Base-by-base conservation (phyloP, 148 eudicot species). In the Limonium bicolor region DNA sequence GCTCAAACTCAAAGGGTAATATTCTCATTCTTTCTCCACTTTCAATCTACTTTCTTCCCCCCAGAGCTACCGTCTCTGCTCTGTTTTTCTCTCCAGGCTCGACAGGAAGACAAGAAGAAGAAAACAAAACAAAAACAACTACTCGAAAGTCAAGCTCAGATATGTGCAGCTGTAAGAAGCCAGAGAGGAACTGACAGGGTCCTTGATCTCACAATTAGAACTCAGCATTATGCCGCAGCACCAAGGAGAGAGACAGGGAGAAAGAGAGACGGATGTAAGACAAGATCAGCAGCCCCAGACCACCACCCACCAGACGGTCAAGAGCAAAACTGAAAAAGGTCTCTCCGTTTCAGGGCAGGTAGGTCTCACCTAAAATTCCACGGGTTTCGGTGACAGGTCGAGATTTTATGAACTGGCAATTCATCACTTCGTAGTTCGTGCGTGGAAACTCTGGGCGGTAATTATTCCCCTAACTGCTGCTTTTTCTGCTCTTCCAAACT, bases 11-110 rank as follows among this genome's bases (percentile, higher is more conserved):
- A 56, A 35, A 52, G 36, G 62, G 27, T 62, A 63, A 42, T 56
- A 59, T 67, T 28, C 68, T 65, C 81, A 70, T 77, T 64, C 33
- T 34, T 21, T 31, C 27, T 7, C 34, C 13, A 20, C 20, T 17
- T 32, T 19, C 25, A 32, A 23, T 30, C 54, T 20, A n/a, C 43
- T 17, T 46, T 54, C 25, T 13, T 38, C 14, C 16, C 39, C 23
- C 17, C 25, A n/a, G n/a, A n/a, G n/a, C n/a, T n/a, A n/a, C n/a
- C n/a, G n/a, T n/a, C n/a, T n/a, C n/a, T n/a, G n/a, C n/a, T n/a
- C n/a, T n/a, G n/a, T n/a, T n/a, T n/a, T 27, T 28, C 49, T 46
- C 20, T 22, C n/a, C 17, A 13, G 31, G 14, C 48, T 5, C 36
- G 19, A 53, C 7, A 25, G 27, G 28, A 28, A 24, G 33, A 24